Evolutionary conservation across 2,329 filamentous ascomycete species (phyloP).

Genomic region (Fusarium lyarnte): DNA sequence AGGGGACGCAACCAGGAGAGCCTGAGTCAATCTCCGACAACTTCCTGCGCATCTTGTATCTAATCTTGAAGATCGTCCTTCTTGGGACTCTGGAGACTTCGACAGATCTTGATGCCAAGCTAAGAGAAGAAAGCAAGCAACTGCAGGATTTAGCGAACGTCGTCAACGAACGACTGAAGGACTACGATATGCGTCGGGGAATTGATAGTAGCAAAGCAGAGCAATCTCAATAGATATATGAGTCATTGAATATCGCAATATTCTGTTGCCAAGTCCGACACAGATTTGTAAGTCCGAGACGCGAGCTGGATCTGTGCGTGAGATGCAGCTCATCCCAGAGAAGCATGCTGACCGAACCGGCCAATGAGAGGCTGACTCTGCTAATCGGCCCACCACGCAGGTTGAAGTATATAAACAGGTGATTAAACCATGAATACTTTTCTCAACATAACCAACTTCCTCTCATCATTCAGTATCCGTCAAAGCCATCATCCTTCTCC

Average conservation of each 20-base stretch:
- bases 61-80: slow-evolving; percentile 48
- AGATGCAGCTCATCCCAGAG: not conserved
- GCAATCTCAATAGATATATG: fast-evolving
- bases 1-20: slow-evolving; percentile 19
- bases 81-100: slow-evolving; percentile 47
- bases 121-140: slow-evolving; percentile 46
- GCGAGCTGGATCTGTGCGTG: not conserved
- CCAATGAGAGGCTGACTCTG: slow-evolving; percentile 18
- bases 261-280: not conserved
- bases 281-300: not conserved
- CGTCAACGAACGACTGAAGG: slow-evolving; percentile 45
- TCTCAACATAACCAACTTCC: not conserved
- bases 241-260: fast-evolving
- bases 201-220: not conserved
- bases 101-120: slow-evolving; percentile 36
- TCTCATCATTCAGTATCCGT: fast-evolving
- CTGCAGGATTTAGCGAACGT: slow-evolving; percentile 45
- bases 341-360: slow-evolving; percentile 20
- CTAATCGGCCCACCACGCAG: not conserved
- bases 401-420: slow-evolving; percentile 10
- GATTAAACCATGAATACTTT: not conserved
- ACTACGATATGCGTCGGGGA: slow-evolving; percentile 37
- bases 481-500: not conserved
- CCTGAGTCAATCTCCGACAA: slow-evolving; percentile 45
- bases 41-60: slow-evolving; percentile 50